These are phyloP conservation scores for Teratosphaeriaceae sp. DNA, from an alignment of 2,329 filamentous ascomycete genomes.

Conservation along the genomic window DNA sequence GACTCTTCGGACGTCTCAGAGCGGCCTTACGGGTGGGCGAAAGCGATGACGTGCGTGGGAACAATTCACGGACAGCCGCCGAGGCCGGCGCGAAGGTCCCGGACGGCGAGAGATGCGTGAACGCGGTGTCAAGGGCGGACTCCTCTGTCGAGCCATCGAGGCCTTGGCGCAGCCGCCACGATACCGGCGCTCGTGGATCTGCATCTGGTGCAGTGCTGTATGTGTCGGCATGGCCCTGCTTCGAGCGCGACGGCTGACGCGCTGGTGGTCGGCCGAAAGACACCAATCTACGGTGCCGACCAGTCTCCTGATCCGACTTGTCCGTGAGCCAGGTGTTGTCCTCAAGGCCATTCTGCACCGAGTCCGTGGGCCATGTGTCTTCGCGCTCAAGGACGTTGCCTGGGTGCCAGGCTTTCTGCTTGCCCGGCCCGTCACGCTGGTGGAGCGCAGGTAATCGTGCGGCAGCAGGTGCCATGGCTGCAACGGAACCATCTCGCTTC, in stretches of 20 bases:
- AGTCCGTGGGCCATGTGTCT: slow-evolving; percentile 19
- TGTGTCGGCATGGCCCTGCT: slow-evolving; percentile 10
- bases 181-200: background rate
- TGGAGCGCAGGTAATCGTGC: no score
- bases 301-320: slow-evolving; percentile 15
- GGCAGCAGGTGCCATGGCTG: no score
- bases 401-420: slow-evolving; percentile 8
- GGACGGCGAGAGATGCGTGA: slow-evolving; percentile 12
- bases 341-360: slow-evolving; percentile 11
- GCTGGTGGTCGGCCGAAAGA: slow-evolving; percentile 11
- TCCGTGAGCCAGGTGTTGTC: slow-evolving; percentile 28
- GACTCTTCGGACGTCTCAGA: slow-evolving; percentile 13
- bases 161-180: background rate
- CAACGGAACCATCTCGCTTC: background rate
- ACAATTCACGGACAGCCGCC: slow-evolving; percentile 21
- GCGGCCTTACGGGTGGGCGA: slow-evolving; percentile 6
- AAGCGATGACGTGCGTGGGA: slow-evolving; percentile 12
- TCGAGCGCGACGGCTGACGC: slow-evolving; percentile 18
- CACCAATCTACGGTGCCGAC: slow-evolving; percentile 1
- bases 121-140: slow-evolving; percentile 13
- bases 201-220: slow-evolving; percentile 11
- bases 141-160: slow-evolving; percentile 16
- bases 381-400: slow-evolving; percentile 9
- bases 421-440: slow-evolving; percentile 1
- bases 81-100: slow-evolving; percentile 16